phyloP scores from a whole-genome alignment of 495 filamentous ascomycete species.

The Opeltia flavorubescens region DNA sequence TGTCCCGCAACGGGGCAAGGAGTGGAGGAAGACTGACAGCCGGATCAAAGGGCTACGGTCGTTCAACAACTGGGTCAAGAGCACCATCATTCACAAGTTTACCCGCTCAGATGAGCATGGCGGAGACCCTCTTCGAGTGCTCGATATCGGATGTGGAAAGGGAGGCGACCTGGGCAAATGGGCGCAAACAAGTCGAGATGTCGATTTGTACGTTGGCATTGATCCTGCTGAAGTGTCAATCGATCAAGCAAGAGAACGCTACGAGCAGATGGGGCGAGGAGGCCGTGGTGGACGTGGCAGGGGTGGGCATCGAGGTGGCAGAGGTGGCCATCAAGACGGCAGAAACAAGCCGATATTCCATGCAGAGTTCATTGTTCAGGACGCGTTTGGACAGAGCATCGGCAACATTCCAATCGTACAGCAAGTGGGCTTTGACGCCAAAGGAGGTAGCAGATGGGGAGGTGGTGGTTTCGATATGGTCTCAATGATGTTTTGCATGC shows the following conservation, averaged over 20 bases:
- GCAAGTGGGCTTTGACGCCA: slow-evolving; percentile 73
- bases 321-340: slow-evolving; percentile 28
- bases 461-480: slow-evolving; percentile 89
- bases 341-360: slow-evolving; percentile 50
- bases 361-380: slow-evolving; percentile 71
- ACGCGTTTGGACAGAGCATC: slow-evolving; percentile 75
- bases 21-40: slow-evolving; percentile 87
- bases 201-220: slow-evolving; percentile 81
- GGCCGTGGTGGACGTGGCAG: slow-evolving; percentile 39
- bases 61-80: slow-evolving; percentile 99
- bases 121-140: slow-evolving; percentile 52
- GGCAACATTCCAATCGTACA: slow-evolving; percentile 62
- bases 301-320: slow-evolving; percentile 26
- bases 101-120: slow-evolving; percentile 58
- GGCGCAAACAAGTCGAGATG: slow-evolving; percentile 72
- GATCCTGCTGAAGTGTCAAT: slow-evolving; percentile 88
- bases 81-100: slow-evolving; percentile 91
- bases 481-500: slow-evolving; percentile 98
- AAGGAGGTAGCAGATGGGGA: slow-evolving; percentile 50
- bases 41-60: slow-evolving; percentile 86
- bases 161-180: slow-evolving; percentile 92
- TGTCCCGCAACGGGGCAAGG: slow-evolving; percentile 80
- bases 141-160: slow-evolving; percentile 94
- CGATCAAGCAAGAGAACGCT: slow-evolving; percentile 75
- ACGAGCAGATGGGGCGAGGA: slow-evolving; percentile 56